These are phyloP conservation scores for Aspergillus hiratsukae DNA, from an alignment of 2,329 filamentous ascomycete genomes.

Conservation along the genomic window DNA sequence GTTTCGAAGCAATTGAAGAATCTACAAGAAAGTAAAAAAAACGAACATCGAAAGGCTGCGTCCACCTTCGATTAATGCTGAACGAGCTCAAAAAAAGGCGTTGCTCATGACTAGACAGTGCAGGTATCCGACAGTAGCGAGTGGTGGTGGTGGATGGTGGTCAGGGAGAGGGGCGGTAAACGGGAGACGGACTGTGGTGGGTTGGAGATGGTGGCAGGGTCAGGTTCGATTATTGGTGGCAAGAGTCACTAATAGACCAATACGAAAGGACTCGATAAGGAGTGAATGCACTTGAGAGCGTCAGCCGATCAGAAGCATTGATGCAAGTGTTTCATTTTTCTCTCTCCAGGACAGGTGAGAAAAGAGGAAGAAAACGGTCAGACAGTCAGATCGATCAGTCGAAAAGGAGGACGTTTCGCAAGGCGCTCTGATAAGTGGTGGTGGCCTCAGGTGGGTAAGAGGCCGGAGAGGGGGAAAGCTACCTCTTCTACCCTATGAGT, in stretches of 20 bases:
- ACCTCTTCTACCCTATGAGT: no score
- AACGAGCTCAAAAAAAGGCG: constrained; percentile 17
- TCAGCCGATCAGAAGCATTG: not conserved
- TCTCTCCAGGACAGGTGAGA: not conserved
- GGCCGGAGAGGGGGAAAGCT: not conserved
- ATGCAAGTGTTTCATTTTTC: not conserved
- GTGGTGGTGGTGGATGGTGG: not conserved
- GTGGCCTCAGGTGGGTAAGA: constrained; percentile 3
- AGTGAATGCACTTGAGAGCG: constrained; percentile 1
- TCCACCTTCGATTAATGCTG: constrained; percentile 16
- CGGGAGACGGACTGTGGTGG: not conserved
- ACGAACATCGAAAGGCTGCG: constrained; percentile 9
- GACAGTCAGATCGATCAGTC: not conserved
- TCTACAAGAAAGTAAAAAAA: constrained; percentile 2
- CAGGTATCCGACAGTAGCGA: constrained; percentile 4
- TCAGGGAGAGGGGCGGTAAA: constrained; percentile 6
- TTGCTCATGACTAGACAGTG: constrained; percentile 17
- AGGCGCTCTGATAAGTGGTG: constrained; percentile 10
- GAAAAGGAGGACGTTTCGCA: constrained; percentile 5
- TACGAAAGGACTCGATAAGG: constrained; percentile 2
- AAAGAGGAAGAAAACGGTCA: not conserved
- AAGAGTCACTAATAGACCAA: not conserved
- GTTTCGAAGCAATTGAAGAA: constrained; percentile 10
- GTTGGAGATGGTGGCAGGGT: not conserved
- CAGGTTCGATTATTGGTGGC: not conserved